These are phyloP conservation scores for Amylostereum chailletii DNA, from an alignment of 1,284 basidiomycete genomes.

Conservation along the genomic window DNA sequence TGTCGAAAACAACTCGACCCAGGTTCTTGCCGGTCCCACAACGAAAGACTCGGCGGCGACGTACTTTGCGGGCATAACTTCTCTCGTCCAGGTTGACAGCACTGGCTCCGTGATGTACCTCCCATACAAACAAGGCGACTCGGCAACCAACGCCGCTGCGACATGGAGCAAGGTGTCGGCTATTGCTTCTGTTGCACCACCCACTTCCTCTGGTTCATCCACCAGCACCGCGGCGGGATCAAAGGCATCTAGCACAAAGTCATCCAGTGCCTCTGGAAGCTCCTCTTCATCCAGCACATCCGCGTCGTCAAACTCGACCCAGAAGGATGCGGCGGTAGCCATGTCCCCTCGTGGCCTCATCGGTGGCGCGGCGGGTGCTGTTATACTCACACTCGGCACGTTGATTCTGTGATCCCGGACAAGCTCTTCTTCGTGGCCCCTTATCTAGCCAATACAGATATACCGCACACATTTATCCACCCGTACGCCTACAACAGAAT, in stretches of 20 bases:
- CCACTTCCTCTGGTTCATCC: constrained; percentile 12
- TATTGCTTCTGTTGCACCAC: constrained; percentile 23
- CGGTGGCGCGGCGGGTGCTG: too few species aligned
- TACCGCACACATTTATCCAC: too few species aligned
- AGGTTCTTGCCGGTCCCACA: constrained; percentile 58
- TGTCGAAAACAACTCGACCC: constrained; percentile 74
- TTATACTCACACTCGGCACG: too few species aligned
- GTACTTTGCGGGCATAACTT: constrained; percentile 64
- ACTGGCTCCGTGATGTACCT: constrained; percentile 64
- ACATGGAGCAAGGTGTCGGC: constrained; percentile 37
- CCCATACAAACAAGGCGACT: constrained; percentile 44
- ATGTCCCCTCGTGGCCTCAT: too few species aligned
- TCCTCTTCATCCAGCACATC: neutral
- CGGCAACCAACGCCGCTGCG: constrained; percentile 34
- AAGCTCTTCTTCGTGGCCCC: too few species aligned
- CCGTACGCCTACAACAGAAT: too few species aligned
- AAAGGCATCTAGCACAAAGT: constrained; percentile 5
- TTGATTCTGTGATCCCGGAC: too few species aligned
- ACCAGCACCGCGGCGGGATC: constrained; percentile 1
- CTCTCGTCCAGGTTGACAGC: constrained; percentile 72
- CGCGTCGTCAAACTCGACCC: neutral
- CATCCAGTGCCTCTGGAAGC: neutral
- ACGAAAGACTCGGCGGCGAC: constrained; percentile 57
- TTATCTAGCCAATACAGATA: too few species aligned
- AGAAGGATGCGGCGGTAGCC: too few species aligned